phyloP scores from a whole-genome alignment of 2,329 filamentous ascomycete species.

The Botryotinia narcissicola region DNA sequence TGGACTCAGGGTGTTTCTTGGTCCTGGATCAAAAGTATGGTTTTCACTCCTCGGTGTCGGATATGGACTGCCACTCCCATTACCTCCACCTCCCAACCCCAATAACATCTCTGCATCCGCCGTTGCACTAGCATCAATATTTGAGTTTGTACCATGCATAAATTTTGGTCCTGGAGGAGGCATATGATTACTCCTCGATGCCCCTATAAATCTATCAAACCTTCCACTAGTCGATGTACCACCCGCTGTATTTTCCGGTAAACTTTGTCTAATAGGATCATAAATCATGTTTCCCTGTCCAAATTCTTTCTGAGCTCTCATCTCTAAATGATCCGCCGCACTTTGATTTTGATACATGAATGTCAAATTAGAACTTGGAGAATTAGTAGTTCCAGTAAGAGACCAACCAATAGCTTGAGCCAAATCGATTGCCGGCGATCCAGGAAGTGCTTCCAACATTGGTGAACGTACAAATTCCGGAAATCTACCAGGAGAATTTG shows the following conservation, averaged over 20 bases:
- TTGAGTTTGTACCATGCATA: constrained; percentile 33
- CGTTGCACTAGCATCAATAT: constrained; percentile 40
- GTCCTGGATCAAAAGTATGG: constrained; percentile 23
- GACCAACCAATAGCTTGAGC: constrained; percentile 74
- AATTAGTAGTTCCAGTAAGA: constrained; percentile 83
- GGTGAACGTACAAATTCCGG: constrained; percentile 42
- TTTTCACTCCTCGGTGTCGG: constrained; percentile 23
- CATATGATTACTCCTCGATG: constrained; percentile 43
- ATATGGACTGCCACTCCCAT: constrained; percentile 41
- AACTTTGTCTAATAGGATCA: constrained; percentile 56
- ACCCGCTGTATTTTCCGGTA: constrained; percentile 46
- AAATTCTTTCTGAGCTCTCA: constrained; percentile 40
- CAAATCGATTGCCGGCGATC: constrained; percentile 46
- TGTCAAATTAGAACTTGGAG: constrained; percentile 77
- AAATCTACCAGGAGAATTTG: constrained; percentile 27
- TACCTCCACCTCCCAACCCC: constrained; percentile 43
- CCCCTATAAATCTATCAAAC: constrained; percentile 28
- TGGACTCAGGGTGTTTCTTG: constrained; percentile 17
- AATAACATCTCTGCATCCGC: constrained; percentile 49
- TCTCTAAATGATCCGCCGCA: constrained; percentile 25
- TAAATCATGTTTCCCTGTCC: constrained; percentile 58
- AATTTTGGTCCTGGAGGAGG: constrained; percentile 38
- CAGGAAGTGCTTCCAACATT: constrained; percentile 43
- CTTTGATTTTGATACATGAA: constrained; percentile 59
- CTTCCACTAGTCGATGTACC: constrained; percentile 45